Evolutionary conservation across 169 alveolate species (phyloP), one percentile per base, ranked within the genome.

Genomic region (Plasmodium cynomolgi): DNA sequence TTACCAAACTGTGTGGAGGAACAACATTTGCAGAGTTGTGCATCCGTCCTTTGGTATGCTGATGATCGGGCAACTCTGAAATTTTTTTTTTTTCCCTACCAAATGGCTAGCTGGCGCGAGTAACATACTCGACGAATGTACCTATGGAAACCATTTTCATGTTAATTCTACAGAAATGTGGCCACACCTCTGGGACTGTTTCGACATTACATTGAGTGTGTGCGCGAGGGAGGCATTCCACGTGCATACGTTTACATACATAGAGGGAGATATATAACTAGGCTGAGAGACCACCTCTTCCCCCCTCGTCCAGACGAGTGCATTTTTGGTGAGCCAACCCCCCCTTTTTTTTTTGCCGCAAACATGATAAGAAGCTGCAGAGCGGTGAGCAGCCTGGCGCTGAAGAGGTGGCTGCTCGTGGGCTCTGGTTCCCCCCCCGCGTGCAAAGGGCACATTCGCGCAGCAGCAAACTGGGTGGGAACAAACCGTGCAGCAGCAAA

Each of bases 291-390:
- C 8, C 56, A 17, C 56, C 17, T 44, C n/a, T 0, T 41, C 50
- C 1, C 50, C 1, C 6, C 50, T 41, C 11, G 56, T 44, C 56
- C 56, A 44, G 56, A 44, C 56, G 56, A 11, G 56, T 44, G 17
- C n/a, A 44, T 11, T 44, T 44, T 44, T 5, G 50, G 50, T 41
- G 11, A 41, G 5, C 44, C 2, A 6, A 37, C 44, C 17, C 68
- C 77, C 80, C 81, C 62, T 56, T 85, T 74, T 75, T 86, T 50
- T 56, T 86, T 44, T 31, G 39, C 50, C 26, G 29, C 7, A 31
- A 80, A 90, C 44, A 90, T 90, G 94, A 80, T 90, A 58, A 90
- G 82, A 80, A 80, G 83, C 50, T 85, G 94, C 47, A 90, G 82
- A 79, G n/a, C 82, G 47, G 92, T 81, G 72, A 71, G 92, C 44